phyloP scores from a whole-genome alignment of 805 yeast species.

The Clavispora asparagi region DNA sequence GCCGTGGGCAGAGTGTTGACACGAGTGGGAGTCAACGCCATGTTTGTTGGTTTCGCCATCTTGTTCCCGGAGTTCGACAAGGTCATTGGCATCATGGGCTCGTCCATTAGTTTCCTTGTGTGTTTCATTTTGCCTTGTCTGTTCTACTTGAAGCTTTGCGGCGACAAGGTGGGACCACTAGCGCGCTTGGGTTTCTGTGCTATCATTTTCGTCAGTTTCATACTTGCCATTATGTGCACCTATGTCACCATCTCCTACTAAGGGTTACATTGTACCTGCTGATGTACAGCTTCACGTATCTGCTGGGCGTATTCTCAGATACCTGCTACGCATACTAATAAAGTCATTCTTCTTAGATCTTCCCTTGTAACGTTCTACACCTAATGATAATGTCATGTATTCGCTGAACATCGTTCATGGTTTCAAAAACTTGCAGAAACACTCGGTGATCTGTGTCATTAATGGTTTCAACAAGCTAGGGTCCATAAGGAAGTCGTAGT shows the following conservation, averaged over 20 bases:
- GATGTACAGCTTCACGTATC: too few species aligned
- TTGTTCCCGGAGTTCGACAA: conserved; percentile 75
- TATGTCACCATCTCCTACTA: conserved; percentile 11
- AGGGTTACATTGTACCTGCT: not conserved
- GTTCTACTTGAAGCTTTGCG: conserved; percentile 46
- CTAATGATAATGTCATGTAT: too few species aligned
- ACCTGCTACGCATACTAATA: too few species aligned
- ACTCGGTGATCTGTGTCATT: conserved; percentile 26
- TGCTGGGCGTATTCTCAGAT: too few species aligned
- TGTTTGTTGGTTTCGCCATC: conserved; percentile 56
- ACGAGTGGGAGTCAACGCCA: conserved; percentile 44
- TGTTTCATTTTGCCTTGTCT: conserved; percentile 74
- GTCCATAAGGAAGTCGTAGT: conserved; percentile 34
- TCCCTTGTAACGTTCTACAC: too few species aligned
- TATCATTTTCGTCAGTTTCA: conserved; percentile 6
- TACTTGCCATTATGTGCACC: conserved; percentile 19
- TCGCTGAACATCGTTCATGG: not conserved
- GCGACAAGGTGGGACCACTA: conserved; percentile 6
- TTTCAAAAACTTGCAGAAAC: conserved; percentile 17
- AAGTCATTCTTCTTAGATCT: too few species aligned
- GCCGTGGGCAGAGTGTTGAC: conserved; percentile 15
- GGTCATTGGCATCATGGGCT: conserved; percentile 76
- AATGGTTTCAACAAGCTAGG: conserved; percentile 22
- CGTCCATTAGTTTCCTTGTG: conserved; percentile 71
- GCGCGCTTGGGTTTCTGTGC: conserved; percentile 11